Percentiles rank a stretch among this genome's conserved stretches.
Evolutionary conservation across 1,284 basidiomycete species (phyloP).

Genomic region (Tilletia indica): DNA sequence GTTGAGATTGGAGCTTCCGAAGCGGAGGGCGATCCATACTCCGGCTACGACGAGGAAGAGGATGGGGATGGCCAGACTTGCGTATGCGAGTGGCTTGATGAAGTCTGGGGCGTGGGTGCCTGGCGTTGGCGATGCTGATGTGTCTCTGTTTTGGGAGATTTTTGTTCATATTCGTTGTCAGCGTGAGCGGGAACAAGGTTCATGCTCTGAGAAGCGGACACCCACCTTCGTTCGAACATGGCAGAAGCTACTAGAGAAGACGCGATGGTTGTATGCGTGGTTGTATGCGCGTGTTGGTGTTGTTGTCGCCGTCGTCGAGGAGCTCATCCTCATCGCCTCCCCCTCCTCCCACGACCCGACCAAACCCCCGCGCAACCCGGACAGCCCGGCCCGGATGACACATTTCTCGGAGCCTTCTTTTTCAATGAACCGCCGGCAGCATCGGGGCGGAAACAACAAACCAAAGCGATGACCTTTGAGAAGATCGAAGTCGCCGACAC

Average conservation of each 20-base stretch:
- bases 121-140: neutral
- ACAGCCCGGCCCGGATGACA: too few species aligned
- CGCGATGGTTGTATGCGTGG: neutral
- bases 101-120: conserved; percentile 17
- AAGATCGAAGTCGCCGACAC: too few species aligned
- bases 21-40: conserved; percentile 11
- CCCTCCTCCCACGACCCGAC: too few species aligned
- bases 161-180: neutral
- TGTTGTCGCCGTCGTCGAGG: neutral
- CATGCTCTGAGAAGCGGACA: neutral
- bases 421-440: too few species aligned
- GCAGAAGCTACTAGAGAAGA: neutral
- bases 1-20: conserved; percentile 9
- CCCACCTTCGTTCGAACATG: conserved; percentile 16
- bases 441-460: too few species aligned
- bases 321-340: too few species aligned
- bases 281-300: too few species aligned
- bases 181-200: neutral
- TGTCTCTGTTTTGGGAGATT: neutral
- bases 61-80: conserved; percentile 6
- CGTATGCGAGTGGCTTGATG: conserved; percentile 10
- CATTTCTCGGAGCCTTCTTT: too few species aligned
- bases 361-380: too few species aligned
- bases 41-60: conserved; percentile 16
- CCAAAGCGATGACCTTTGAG: too few species aligned